These are phyloP conservation scores for Rhodotorula mucilaginosa DNA, from an alignment of 1,284 basidiomycete species.

Conservation along the genomic window DNA sequence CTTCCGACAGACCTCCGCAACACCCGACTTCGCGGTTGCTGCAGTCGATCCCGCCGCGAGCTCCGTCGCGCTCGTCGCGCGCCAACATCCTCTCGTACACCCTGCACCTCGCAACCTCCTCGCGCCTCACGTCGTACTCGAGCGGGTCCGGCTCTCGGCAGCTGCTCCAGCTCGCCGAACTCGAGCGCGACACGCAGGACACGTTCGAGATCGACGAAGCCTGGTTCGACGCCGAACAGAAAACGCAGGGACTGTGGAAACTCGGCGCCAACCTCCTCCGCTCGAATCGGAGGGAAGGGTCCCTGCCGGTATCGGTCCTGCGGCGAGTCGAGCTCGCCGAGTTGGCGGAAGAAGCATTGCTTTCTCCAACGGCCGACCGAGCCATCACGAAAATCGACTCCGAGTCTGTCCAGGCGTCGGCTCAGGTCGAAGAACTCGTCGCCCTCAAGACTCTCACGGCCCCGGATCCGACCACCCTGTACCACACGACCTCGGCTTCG, in stretches of 20 bases:
- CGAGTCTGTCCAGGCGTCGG: conserved; percentile 15
- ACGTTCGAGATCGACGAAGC: conserved; percentile 23
- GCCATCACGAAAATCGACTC: conserved; percentile 21
- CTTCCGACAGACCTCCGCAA: conserved; percentile 32
- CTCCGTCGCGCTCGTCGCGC: conserved; percentile 38
- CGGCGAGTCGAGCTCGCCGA: conserved; percentile 30
- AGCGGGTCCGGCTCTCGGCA: conserved; percentile 22
- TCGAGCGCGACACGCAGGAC: conserved; percentile 11
- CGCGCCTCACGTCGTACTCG: conserved; percentile 35
- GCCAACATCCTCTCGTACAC: conserved; percentile 42
- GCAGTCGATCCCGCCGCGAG: conserved; percentile 40
- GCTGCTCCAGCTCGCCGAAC: conserved; percentile 33
- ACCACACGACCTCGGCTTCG: conserved; percentile 26
- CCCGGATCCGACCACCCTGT: conserved; percentile 35
- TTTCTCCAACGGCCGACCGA: conserved; percentile 24
- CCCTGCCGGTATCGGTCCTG: conserved; percentile 30
- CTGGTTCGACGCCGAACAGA: conserved; percentile 33
- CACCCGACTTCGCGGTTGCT: conserved; percentile 38
- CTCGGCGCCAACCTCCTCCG: conserved; percentile 29
- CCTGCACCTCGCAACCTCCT: conserved; percentile 36
- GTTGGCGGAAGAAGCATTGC: conserved; percentile 30
- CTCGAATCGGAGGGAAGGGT: conserved; percentile 11
- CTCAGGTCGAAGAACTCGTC: conserved; percentile 24
- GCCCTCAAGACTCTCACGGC: conserved; percentile 29
- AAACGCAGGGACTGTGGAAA: conserved; percentile 39